Conservation (phyloP, 805 yeast genomes). For the Candida lessepsii region DNA sequence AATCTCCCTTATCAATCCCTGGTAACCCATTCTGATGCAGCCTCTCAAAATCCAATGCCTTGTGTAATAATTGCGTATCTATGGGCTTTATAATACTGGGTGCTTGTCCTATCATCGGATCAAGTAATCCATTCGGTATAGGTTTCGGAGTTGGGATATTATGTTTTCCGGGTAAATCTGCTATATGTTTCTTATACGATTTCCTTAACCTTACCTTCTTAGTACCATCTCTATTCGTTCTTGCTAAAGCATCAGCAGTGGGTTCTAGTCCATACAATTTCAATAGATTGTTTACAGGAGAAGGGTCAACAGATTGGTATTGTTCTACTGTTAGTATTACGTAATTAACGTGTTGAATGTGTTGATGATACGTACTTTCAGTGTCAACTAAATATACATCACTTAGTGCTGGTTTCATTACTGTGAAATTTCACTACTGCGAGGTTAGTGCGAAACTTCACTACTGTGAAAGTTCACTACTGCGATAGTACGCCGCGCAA, state of each 20-base stretch:
- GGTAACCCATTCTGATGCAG: constrained; percentile 71
- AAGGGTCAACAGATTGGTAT: constrained; percentile 50
- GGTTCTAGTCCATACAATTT: constrained; percentile 63
- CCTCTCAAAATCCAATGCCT: constrained; percentile 58
- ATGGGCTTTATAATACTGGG: constrained; percentile 51
- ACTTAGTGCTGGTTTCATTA: not conserved
- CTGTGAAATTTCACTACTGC: no score
- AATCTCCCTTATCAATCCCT: constrained; percentile 66
- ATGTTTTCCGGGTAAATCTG: constrained; percentile 81
- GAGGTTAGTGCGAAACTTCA: no score
- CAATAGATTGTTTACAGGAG: constrained; percentile 73
- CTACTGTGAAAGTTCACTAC: not conserved
- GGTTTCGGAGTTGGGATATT: constrained; percentile 51
- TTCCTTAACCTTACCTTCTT: constrained; percentile 91
- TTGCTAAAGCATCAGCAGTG: constrained; percentile 76
- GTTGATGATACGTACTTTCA: constrained; percentile 6
- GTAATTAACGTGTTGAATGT: not conserved
- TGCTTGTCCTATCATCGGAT: constrained; percentile 34
- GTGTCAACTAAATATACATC: constrained; percentile 9
- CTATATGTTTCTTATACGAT: constrained; percentile 90
- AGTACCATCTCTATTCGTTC: constrained; percentile 83
- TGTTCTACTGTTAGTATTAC: constrained; percentile 10
- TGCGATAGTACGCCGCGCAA: not conserved
- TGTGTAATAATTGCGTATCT: constrained; percentile 47
- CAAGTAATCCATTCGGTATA: constrained; percentile 34